Conservation (phyloP, 495 filamentous ascomycete genomes). For the Astrothelium macrocarpum region DNA sequence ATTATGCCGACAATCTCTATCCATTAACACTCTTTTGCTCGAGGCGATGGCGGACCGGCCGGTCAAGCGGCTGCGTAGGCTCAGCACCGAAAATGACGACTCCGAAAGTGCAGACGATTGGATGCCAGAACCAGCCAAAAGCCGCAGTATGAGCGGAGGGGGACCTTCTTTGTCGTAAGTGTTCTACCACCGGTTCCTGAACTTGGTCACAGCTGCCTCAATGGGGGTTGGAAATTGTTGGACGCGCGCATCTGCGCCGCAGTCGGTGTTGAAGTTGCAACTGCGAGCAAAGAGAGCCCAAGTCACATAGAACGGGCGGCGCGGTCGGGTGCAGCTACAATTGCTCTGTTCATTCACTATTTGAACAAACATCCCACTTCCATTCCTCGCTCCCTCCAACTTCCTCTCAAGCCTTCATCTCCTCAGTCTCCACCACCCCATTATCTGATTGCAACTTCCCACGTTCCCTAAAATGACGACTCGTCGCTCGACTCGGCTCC, state of each 20-base stretch:
- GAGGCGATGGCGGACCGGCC: conserved; percentile 24
- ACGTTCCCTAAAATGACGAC: not conserved
- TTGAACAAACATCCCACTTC: not conserved
- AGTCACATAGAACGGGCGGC: not conserved
- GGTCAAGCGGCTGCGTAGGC: conserved; percentile 35
- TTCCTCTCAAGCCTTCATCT: not conserved
- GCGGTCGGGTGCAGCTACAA: not conserved
- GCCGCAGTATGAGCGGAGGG: not conserved
- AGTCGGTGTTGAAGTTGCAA: conserved; percentile 1
- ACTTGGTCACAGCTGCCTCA: not conserved
- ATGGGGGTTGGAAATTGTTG: not conserved
- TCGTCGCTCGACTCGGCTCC: not conserved
- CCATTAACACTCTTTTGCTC: not conserved
- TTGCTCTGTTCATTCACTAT: not conserved
- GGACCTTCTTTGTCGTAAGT: conserved; percentile 1
- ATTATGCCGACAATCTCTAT: not conserved
- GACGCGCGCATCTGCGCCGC: not conserved
- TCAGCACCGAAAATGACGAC: conserved; percentile 39
- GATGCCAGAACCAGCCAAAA: conserved; percentile 13
- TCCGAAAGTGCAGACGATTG: conserved; percentile 31
- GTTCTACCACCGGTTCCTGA: not conserved
- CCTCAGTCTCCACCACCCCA: conserved; percentile 1
- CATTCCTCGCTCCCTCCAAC: conserved; percentile 10
- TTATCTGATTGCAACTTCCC: not conserved
- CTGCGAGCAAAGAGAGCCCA: not conserved